These are phyloP conservation scores for Scheffersomyces lignosus DNA, from an alignment of 805 yeast species.

Conservation along the genomic window DNA sequence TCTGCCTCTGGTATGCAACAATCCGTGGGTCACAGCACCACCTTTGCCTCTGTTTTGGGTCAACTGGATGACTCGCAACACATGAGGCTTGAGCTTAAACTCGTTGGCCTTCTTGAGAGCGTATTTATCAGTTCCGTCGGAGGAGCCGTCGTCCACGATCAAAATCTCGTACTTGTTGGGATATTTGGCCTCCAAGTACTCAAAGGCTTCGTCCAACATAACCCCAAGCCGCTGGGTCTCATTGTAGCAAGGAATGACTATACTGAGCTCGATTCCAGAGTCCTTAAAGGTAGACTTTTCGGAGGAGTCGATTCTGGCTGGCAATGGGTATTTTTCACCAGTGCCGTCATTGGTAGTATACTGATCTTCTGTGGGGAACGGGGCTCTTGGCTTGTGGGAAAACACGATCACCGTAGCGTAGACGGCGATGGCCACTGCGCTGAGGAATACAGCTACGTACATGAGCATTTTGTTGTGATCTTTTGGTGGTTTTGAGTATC, in stretches of 20 bases:
- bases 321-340: constrained; percentile 28
- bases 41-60: constrained; percentile 81
- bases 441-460: constrained; percentile 5
- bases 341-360: constrained; percentile 50
- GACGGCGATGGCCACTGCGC: constrained; percentile 15
- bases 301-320: constrained; percentile 30
- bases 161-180: constrained; percentile 64
- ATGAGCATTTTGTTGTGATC: neutral
- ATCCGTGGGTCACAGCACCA: constrained; percentile 95
- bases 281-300: constrained; percentile 12
- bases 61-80: constrained; percentile 69
- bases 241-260: constrained; percentile 92
- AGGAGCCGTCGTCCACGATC: constrained; percentile 90
- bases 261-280: constrained; percentile 57
- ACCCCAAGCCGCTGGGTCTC: constrained; percentile 70
- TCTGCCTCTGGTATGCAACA: constrained; percentile 70
- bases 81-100: constrained; percentile 52
- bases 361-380: constrained; percentile 51
- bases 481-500: no score
- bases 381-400: constrained; percentile 64
- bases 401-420: constrained; percentile 47
- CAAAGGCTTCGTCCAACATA: constrained; percentile 73
- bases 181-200: constrained; percentile 43
- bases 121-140: constrained; percentile 72
- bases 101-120: constrained; percentile 63